A percentile compares a stretch with the other conserved stretches of the same genome.
phyloP scores from a whole-genome alignment of 2,329 filamentous ascomycete species.

The Trichoderma lentiforme region DNA sequence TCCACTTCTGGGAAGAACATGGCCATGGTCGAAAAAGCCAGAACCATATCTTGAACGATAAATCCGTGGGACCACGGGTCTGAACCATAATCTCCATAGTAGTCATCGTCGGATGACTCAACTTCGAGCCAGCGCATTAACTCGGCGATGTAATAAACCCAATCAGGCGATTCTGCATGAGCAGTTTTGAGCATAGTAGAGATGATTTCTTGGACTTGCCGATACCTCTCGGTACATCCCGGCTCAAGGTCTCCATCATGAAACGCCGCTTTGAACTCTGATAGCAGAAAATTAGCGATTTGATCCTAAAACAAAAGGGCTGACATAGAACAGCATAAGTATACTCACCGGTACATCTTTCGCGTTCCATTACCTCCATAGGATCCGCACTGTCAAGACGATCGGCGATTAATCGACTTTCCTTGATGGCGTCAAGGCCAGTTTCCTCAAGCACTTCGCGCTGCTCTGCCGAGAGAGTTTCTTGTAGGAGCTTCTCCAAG shows the following conservation, averaged over 20 bases:
- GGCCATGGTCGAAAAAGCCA: constrained; percentile 25
- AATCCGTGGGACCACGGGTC: constrained; percentile 28
- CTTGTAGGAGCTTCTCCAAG: constrained; percentile 18
- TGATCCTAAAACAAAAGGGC: background rate
- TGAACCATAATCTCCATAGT: constrained; percentile 17
- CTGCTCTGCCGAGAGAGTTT: background rate
- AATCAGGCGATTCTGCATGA: constrained; percentile 22
- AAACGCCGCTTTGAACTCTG: constrained; percentile 28
- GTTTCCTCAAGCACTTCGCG: constrained; percentile 8
- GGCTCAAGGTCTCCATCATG: constrained; percentile 29
- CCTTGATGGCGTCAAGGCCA: background rate
- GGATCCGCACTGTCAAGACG: constrained; percentile 18
- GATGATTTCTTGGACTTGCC: constrained; percentile 22
- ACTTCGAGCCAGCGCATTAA: constrained; percentile 26
- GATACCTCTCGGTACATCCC: constrained; percentile 22
- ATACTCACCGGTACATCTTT: constrained; percentile 24
- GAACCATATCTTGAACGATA: constrained; percentile 26
- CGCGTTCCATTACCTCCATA: constrained; percentile 28
- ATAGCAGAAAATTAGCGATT: background rate
- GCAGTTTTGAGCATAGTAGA: constrained; percentile 19
- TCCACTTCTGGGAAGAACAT: constrained; percentile 29
- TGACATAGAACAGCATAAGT: background rate
- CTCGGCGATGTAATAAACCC: constrained; percentile 26
- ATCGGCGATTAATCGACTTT: constrained; percentile 5
- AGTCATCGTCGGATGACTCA: constrained; percentile 21